Evolutionary conservation across 139 green algal species (phyloP), one percentile per base, ranked within the genome.

Genomic region (Coccomyxa sp.): DNA sequence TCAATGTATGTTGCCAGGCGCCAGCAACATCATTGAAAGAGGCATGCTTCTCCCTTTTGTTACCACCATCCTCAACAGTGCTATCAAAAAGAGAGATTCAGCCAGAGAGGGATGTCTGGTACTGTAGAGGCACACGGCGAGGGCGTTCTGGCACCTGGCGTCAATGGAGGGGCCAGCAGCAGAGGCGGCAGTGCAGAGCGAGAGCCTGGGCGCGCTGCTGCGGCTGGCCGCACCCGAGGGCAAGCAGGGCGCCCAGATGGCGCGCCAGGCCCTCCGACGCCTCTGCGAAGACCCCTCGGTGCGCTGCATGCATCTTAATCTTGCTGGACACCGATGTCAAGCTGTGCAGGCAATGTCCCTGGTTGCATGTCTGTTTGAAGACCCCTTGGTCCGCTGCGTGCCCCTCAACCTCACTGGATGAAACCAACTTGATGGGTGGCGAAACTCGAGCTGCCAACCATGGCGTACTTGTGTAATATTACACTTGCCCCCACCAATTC

Each of bases 121-220:
- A 12, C 14, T 84, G 80, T 86, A 91, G 83, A 66, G 86, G 66
- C 86, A 88, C 10, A 85, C 89, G 0, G 87, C 89, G 27, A 31
- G 75, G 0, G 89, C 89, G 23, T 89, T 92, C 74, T 92, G 89
- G 89, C 88, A 92, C 79, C 83, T 92, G 60, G 82, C 86, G 0
- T 82, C 86, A 51, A 83, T 86, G 15, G 77, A 84, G 21, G 85
- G 88, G 25, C 82, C 23, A 59, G 81, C 67, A 81, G 67, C 0
- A 21, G 63, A 71, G 63, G 63, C 63, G 1, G 63, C 21, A 21
- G 21, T 25, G 63, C 18, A 71, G 63, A 21, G 63, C 63, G 63
- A 21, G 18, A 25, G 63, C 63, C 58, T 87, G 30, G 21, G n/a
- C 18, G 74, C 71, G 58, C 84, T 87, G 84, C 80, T 87, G 75